Base-by-base conservation (phyloP, 768 basidiomycete species). In the Pleurotus salmoneostramineus region DNA sequence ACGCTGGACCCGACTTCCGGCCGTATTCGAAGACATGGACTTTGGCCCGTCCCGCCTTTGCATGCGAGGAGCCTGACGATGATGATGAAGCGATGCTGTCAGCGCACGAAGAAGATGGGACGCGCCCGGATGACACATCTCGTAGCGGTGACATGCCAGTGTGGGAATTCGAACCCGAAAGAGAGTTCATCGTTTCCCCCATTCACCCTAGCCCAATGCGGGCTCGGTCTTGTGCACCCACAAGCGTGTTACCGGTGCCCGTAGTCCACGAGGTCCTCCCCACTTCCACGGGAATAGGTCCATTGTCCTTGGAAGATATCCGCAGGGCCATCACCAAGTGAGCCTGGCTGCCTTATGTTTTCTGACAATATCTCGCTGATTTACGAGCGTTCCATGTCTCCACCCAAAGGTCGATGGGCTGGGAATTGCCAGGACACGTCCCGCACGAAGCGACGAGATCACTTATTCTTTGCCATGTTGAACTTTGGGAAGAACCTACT, bases 351-450 rank as follows among this genome's bases (percentile, higher is more conserved):
- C n/a, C n/a, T n/a, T n/a, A n/a, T n/a, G n/a, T n/a, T n/a, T n/a
- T n/a, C n/a, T n/a, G n/a, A n/a, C n/a, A n/a, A n/a, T n/a, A n/a
- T n/a, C n/a, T n/a, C n/a, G n/a, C n/a, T n/a, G n/a, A n/a, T n/a
- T n/a, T n/a, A n/a, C n/a, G n/a, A n/a, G n/a, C n/a, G n/a, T n/a
- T n/a, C n/a, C n/a, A n/a, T n/a, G n/a, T n/a, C n/a, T n/a, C n/a
- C n/a, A n/a, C n/a, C n/a, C n/a, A 14, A 33, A 77, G 75, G 4
- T 71, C 70, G 0, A 71, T 70, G 7, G 66, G 68, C 10, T 77
- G 74, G 74, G 75, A 77, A 43, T 68, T 76, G 3, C 72, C 72
- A 0, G 65, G 62, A 0, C 64, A 71, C 56, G 66, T 74, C 36
- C 74, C 74, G 0, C 76, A 70, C 40, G 70, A 74, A 12, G 73